Conservation (phyloP, 2,329 filamentous ascomycete species). For the Venturia oleaginea region DNA sequence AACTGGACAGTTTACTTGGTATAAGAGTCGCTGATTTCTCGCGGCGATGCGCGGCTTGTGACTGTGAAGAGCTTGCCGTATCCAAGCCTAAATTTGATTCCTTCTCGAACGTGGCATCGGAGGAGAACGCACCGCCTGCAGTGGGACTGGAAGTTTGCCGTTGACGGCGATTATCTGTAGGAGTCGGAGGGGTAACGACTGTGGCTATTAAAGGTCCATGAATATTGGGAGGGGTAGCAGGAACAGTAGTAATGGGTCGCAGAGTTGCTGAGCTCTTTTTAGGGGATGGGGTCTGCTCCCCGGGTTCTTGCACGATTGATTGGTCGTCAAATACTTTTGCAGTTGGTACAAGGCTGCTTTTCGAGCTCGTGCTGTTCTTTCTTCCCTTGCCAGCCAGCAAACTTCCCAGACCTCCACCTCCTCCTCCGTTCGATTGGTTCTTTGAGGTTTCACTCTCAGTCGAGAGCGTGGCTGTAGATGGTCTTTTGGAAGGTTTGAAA, state of each 20-base stretch:
- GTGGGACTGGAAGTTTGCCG: constrained; percentile 21
- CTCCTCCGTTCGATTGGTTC: constrained; percentile 29
- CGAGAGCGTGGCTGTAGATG: constrained; percentile 23
- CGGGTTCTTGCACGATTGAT: constrained; percentile 16
- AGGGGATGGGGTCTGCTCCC: constrained; percentile 13
- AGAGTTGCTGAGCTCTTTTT: constrained; percentile 11
- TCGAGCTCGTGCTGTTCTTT: constrained; percentile 23
- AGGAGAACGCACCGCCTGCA: constrained; percentile 11
- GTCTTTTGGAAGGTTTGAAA: constrained; percentile 41
- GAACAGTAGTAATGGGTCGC: constrained; percentile 19
- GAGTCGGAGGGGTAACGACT: constrained; percentile 55
- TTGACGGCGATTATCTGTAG: constrained; percentile 38
- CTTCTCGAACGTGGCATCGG: constrained; percentile 4
- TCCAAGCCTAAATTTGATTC: constrained; percentile 6
- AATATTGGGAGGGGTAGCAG: constrained; percentile 35
- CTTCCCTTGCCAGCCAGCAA: constrained; percentile 32
- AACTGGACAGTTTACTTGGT: constrained; percentile 83
- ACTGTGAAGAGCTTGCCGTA: constrained; percentile 2
- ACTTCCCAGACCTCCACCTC: constrained; percentile 35
- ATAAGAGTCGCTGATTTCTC: constrained; percentile 47
- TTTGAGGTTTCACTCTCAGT: constrained; percentile 25
- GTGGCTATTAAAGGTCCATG: constrained; percentile 39
- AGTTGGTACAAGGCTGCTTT: constrained; percentile 24
- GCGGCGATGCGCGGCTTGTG: constrained; percentile 57
- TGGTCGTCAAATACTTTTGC: constrained; percentile 12